Conservation (phyloP, 495 filamentous ascomycete species). For the Podospora pseudocomata region DNA sequence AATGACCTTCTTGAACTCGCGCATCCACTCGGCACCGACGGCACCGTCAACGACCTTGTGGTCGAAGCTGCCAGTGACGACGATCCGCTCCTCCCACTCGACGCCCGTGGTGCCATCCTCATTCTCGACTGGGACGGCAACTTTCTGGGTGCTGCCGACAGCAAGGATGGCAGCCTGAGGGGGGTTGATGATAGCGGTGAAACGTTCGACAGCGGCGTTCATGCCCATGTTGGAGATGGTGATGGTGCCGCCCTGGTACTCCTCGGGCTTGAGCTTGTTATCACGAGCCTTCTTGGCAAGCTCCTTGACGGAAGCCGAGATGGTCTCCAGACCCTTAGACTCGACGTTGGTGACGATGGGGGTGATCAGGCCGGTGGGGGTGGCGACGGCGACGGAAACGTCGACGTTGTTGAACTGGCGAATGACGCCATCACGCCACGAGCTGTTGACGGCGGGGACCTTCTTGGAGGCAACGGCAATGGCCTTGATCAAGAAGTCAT, state of each 20-base stretch:
- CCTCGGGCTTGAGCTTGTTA: conserved; percentile 98
- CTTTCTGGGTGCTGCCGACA: conserved; percentile 91
- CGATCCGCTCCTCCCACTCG: conserved; percentile 96
- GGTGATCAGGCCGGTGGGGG: conserved; percentile 91
- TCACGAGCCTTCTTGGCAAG: conserved; percentile 93
- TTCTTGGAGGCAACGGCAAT: conserved; percentile 82
- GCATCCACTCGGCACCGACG: conserved; percentile 95
- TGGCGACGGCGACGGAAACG: conserved; percentile 91
- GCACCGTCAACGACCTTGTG: conserved; percentile 89
- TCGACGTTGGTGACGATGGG: conserved; percentile 90
- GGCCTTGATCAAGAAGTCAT: conserved; percentile 99
- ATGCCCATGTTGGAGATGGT: conserved; percentile 99
- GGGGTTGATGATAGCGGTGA: conserved; percentile 99
- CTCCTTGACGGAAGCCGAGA: conserved; percentile 87
- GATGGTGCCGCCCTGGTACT: conserved; percentile 98
- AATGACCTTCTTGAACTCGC: conserved; percentile 92
- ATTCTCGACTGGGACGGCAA: conserved; percentile 79
- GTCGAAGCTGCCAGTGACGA: conserved; percentile 92
- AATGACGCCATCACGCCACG: conserved; percentile 86
- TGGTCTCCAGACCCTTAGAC: conserved; percentile 75
- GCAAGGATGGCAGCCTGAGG: conserved; percentile 95
- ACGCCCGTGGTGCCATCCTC: conserved; percentile 72
- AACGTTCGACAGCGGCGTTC: conserved; percentile 93
- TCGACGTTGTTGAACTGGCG: conserved; percentile 90
- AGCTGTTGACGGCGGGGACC: conserved; percentile 92